These are phyloP conservation scores for Debaryomyces sp. DNA, from an alignment of 1,139 yeast species.

Conservation along the genomic window DNA sequence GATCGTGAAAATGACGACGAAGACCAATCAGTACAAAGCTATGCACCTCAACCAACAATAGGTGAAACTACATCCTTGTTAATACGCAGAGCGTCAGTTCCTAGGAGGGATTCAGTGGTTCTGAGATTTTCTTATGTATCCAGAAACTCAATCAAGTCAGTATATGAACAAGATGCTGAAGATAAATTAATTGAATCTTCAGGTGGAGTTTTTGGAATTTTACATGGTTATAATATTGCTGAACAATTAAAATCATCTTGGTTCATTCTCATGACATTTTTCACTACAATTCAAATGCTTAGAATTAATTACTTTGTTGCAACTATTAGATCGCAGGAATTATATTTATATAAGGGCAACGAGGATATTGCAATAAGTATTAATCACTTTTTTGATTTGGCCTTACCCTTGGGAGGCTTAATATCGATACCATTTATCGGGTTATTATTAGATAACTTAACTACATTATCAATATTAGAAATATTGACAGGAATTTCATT, in stretches of 20 bases:
- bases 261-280: conserved; percentile 75
- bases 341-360: conserved; percentile 57
- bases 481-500: conserved; percentile 58
- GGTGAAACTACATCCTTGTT: conserved; percentile 46
- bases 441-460: conserved; percentile 70
- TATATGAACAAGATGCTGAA: conserved; percentile 68
- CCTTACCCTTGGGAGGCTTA: conserved; percentile 86
- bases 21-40: conserved; percentile 2
- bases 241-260: conserved; percentile 75
- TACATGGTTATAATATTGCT: conserved; percentile 65
- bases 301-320: conserved; percentile 92
- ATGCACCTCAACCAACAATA: conserved; percentile 37
- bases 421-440: conserved; percentile 87
- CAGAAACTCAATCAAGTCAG: conserved; percentile 49
- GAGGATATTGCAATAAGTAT: conserved; percentile 56
- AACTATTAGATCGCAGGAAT: conserved; percentile 78
- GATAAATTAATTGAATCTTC: conserved; percentile 53
- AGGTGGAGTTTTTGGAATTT: conserved; percentile 83
- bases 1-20: conserved; percentile 27
- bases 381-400: conserved; percentile 78
- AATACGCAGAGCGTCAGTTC: conserved; percentile 36
- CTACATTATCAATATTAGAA: conserved; percentile 60
- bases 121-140: conserved; percentile 38
- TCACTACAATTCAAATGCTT: conserved; percentile 86
- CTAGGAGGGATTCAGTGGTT: conserved; percentile 41